Percentiles rank a stretch among this genome's conserved stretches.
phyloP scores from a whole-genome alignment of 176 grass and related monocot genomes.

The Eleusine coracana region DNA sequence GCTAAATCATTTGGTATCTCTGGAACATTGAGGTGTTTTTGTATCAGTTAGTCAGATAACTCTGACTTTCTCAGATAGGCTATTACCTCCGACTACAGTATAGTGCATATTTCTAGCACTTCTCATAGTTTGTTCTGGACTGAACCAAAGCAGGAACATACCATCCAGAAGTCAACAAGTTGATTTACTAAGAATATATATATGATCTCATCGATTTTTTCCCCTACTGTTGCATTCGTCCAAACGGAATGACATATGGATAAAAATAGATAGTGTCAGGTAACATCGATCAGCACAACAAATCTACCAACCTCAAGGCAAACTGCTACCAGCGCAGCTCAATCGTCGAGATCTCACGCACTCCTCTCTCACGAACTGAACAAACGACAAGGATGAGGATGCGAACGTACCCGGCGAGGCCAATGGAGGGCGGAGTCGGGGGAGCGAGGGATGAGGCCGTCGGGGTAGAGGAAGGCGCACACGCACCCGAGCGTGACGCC shows the following conservation, averaged over 20 bases:
- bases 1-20: background rate
- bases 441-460: constrained; percentile 68
- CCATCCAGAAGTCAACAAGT: background rate
- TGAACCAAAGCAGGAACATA: constrained; percentile 1
- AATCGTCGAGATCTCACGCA: constrained; percentile 25
- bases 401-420: constrained; percentile 47
- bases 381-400: background rate
- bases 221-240: constrained; percentile 10
- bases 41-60: background rate
- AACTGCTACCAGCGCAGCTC: background rate
- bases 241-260: constrained; percentile 4
- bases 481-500: constrained; percentile 79
- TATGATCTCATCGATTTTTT: background rate
- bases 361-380: background rate
- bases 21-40: background rate
- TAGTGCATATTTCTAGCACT: background rate
- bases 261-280: background rate
- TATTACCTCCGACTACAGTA: background rate
- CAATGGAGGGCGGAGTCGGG: constrained; percentile 41
- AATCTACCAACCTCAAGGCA: background rate
- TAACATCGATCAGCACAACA: background rate
- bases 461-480: constrained; percentile 87
- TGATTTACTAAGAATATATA: background rate
- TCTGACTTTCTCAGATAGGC: background rate
- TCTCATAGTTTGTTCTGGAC: background rate